Conservation (phyloP, 305 asterid genomes). For the Andrographis paniculata region DNA sequence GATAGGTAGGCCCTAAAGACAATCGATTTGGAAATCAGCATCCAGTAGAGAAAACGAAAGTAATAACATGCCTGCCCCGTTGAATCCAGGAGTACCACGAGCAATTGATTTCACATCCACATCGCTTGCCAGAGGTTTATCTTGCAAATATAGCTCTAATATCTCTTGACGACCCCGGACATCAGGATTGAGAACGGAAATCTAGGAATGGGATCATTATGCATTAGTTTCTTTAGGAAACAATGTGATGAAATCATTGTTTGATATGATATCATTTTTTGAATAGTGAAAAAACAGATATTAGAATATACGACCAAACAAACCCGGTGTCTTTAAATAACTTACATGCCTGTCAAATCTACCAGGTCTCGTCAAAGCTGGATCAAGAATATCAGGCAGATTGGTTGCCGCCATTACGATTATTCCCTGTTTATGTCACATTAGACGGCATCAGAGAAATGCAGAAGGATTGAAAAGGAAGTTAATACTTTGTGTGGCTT, state of each 20-base stretch:
- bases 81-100: slow-evolving; percentile 99
- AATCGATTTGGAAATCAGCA: too few relatives aligned
- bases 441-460: slow-evolving; percentile 17
- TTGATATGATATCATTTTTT: too few relatives aligned
- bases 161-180: slow-evolving; percentile 93
- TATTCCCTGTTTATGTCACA: slow-evolving; percentile 56
- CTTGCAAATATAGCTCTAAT: slow-evolving; percentile 88
- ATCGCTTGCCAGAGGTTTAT: slow-evolving; percentile 80
- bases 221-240: slow-evolving; percentile 14
- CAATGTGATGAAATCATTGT: too few relatives aligned
- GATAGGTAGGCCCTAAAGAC: too few relatives aligned
- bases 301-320: not conserved
- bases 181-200: slow-evolving; percentile 91
- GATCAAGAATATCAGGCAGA: slow-evolving; percentile 96
- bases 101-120: slow-evolving; percentile 90
- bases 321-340: slow-evolving; percentile 17
- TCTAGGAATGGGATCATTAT: slow-evolving; percentile 36
- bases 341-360: slow-evolving; percentile 99
- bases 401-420: slow-evolving; percentile 98
- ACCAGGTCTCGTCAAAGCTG: slow-evolving; percentile 98
- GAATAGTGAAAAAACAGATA: not conserved
- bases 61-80: slow-evolving; percentile 77
- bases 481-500: slow-evolving; percentile 3
- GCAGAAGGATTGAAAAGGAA: slow-evolving; percentile 8
- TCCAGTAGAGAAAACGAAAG: not conserved